A percentile compares a stretch with the other conserved stretches of the same genome.
Evolutionary conservation across 768 basidiomycete species (phyloP).

Genomic region (Inosperma sp.): DNA sequence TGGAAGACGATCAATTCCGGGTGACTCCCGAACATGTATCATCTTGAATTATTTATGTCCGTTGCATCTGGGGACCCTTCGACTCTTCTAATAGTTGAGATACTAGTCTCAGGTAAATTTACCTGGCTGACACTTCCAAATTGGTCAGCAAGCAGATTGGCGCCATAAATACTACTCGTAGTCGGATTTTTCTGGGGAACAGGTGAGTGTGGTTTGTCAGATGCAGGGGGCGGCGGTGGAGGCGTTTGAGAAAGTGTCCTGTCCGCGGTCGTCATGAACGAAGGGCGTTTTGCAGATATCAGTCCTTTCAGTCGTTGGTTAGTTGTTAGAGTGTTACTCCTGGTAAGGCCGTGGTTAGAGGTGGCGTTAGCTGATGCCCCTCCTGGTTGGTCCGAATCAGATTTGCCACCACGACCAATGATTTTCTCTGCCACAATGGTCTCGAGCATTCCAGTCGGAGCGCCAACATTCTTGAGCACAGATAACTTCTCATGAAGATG

Average conservation of each 20-base stretch:
- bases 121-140: conserved; percentile 10
- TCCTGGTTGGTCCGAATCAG: conserved; percentile 16
- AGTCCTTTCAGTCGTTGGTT: conserved; percentile 47
- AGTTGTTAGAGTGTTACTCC: conserved; percentile 38
- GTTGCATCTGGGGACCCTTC: neutral
- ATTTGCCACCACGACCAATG: conserved; percentile 36
- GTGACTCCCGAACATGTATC: neutral
- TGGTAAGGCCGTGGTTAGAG: conserved; percentile 25
- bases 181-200: neutral
- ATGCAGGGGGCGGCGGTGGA: conserved; percentile 22
- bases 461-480: conserved; percentile 65
- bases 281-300: conserved; percentile 32
- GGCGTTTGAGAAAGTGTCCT: conserved; percentile 34
- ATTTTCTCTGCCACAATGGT: conserved; percentile 80
- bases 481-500: conserved; percentile 75
- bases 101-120: neutral
- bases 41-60: neutral
- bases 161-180: conserved; percentile 4
- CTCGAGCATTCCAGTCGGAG: conserved; percentile 75
- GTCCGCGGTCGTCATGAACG: conserved; percentile 29
- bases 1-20: too few relatives aligned
- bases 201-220: conserved; percentile 24
- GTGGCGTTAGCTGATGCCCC: conserved; percentile 15
- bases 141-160: neutral
- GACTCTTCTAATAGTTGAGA: neutral